A percentile compares a stretch with the other conserved stretches of the same genome.
phyloP scores from a whole-genome alignment of 179 eudicot genomes.

The Amaranthus tricolor region DNA sequence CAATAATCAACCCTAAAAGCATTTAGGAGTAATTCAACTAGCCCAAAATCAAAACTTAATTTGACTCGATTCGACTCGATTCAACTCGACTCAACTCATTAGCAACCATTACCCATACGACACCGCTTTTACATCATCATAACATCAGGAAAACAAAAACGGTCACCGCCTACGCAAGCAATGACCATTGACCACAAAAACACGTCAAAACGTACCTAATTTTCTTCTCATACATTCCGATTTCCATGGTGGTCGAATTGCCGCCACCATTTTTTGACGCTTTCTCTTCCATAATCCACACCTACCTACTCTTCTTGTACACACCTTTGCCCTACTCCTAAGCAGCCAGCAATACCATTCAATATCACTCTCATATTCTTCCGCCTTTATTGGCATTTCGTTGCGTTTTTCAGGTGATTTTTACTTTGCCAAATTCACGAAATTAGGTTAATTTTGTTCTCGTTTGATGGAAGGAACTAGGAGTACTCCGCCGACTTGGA shows the following conservation, averaged over 20 bases:
- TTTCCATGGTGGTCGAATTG: neutral
- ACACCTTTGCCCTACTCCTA: neutral
- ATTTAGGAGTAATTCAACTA: too few species aligned
- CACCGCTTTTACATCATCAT: too few species aligned
- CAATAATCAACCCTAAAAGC: too few species aligned
- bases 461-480: constrained; percentile 38
- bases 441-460: too few species aligned
- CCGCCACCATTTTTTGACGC: constrained; percentile 36
- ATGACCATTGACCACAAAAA: constrained; percentile 5
- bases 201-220: neutral
- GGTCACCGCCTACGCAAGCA: neutral
- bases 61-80: too few species aligned
- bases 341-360: too few species aligned
- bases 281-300: constrained; percentile 32
- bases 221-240: neutral
- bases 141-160: too few species aligned
- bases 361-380: neutral
- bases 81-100: too few species aligned
- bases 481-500: constrained; percentile 46
- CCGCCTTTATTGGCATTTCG: neutral
- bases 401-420: neutral
- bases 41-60: too few species aligned
- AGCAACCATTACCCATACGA: too few species aligned
- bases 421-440: neutral
- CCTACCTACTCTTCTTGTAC: neutral